A percentile compares a stretch with the other conserved stretches of the same genome.
Evolutionary conservation across 768 basidiomycete genomes (phyloP).

Genomic region (Lentinula sp.): DNA sequence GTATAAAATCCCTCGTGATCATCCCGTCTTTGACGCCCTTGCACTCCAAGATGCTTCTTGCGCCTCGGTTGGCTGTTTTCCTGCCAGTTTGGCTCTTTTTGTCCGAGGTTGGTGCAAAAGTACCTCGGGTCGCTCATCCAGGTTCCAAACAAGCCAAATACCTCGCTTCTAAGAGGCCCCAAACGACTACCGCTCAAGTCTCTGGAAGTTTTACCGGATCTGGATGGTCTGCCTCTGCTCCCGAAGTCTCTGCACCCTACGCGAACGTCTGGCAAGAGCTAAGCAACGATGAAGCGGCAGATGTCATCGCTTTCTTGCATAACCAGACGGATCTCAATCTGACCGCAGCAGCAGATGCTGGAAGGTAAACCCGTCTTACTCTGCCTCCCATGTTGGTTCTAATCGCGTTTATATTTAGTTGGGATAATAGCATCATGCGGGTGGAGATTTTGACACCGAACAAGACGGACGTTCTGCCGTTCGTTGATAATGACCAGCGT

Average conservation of each 20-base stretch:
- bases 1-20: neutral
- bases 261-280: constrained; percentile 1
- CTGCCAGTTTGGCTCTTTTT: neutral
- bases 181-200: neutral
- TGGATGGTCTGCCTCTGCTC: constrained; percentile 4
- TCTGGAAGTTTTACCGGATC: constrained; percentile 4
- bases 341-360: constrained; percentile 12
- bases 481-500: constrained; percentile 9
- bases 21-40: neutral
- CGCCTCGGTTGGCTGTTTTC: neutral
- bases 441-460: constrained; percentile 15
- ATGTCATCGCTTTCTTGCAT: constrained; percentile 15
- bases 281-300: constrained; percentile 4
- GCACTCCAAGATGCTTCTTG: neutral
- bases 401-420: constrained; percentile 1
- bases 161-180: neutral
- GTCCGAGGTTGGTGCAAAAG: neutral
- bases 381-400: neutral
- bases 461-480: constrained; percentile 16
- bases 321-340: constrained; percentile 14
- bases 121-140: constrained; percentile 3
- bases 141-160: constrained; percentile 1
- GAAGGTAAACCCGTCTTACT: constrained; percentile 1
- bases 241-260: neutral
- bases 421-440: constrained; percentile 16